Evolutionary conservation across 305 asterid species (phyloP), one percentile per base, ranked within the genome.

Genomic region (Plantago rigida): DNA sequence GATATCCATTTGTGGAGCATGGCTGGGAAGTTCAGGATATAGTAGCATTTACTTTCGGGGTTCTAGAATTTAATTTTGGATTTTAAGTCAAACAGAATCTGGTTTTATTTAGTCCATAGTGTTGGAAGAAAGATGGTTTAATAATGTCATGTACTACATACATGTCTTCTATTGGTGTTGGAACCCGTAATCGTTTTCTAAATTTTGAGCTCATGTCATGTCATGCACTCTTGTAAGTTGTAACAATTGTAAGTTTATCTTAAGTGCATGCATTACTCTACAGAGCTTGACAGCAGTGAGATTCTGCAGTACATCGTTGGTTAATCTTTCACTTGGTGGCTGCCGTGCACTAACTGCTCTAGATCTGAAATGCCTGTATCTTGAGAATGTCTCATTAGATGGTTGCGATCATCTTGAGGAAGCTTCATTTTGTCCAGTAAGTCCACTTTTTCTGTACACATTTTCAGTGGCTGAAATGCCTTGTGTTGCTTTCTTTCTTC

Each of bases 401-500:
- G 97, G 95, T 62, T 93, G 97, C 50, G 99, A 93, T 74, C 97
- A 85, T 80, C 99, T 93, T 71, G 95, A 87, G 81, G 74, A 67
- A 62, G 97, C 97, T 61, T 82, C 93, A 45, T 84, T 93, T 78
- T 76, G 75, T 64, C 94, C 94, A 50, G 99, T 93, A 82, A 87
- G 96, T 64, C 57, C 62, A 50, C 59, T 42, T 61, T 48, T 22
- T 61, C 2, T 0, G 6, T 5, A 31, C 39, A 31, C 7, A 1
- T 31, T 31, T 31, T 31, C 39, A 31, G 39, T 31, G 39, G 39
- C 39, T 31, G 39, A 29, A 29, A 29, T 29, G 34, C 34, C 34
- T 3, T 4, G 0, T 0, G 7, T 31, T 31, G 5, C 0, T 31
- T 31, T 4, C 39, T 31, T 31, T 31, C 5, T 31, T 31, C 39